phyloP scores from a whole-genome alignment of 805 yeast species.

The Lipomyces sp. region DNA sequence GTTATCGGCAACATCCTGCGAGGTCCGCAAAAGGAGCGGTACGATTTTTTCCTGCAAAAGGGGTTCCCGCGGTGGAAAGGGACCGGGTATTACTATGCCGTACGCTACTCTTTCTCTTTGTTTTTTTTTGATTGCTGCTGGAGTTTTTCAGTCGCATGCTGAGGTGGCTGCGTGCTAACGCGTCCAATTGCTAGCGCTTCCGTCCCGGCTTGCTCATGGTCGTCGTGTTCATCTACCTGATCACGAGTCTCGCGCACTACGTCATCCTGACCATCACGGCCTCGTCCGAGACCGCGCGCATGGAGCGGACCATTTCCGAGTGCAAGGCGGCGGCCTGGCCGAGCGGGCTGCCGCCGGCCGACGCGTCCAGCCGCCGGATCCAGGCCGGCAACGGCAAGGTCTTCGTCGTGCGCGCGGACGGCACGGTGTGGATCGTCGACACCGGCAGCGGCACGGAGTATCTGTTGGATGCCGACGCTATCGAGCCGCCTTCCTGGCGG shows the following conservation, averaged over 20 bases:
- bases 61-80: constrained; percentile 87
- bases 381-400: constrained; percentile 24
- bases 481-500: constrained; percentile 36
- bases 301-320: constrained; percentile 39
- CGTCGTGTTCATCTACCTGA: constrained; percentile 47
- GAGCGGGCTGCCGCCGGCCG: constrained; percentile 30
- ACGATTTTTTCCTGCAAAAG: constrained; percentile 75
- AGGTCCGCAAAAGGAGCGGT: constrained; percentile 57
- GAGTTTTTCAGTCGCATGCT: not conserved
- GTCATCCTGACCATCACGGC: constrained; percentile 53
- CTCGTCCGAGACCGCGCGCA: constrained; percentile 55
- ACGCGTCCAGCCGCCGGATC: constrained; percentile 24
- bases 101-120: not conserved
- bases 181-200: too few relatives aligned
- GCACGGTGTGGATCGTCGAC: constrained; percentile 29
- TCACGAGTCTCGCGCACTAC: constrained; percentile 58
- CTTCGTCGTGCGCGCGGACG: constrained; percentile 39
- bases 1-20: constrained; percentile 71
- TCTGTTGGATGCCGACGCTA: constrained; percentile 33
- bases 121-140: not conserved
- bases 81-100: constrained; percentile 55
- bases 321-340: constrained; percentile 37
- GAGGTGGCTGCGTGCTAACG: too few relatives aligned
- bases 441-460: constrained; percentile 29
- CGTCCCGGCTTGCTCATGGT: constrained; percentile 62